Evolutionary conservation across 441 rosid species (phyloP), one percentile per base, ranked within the genome.

Genomic region (Populus trichocarpa): DNA sequence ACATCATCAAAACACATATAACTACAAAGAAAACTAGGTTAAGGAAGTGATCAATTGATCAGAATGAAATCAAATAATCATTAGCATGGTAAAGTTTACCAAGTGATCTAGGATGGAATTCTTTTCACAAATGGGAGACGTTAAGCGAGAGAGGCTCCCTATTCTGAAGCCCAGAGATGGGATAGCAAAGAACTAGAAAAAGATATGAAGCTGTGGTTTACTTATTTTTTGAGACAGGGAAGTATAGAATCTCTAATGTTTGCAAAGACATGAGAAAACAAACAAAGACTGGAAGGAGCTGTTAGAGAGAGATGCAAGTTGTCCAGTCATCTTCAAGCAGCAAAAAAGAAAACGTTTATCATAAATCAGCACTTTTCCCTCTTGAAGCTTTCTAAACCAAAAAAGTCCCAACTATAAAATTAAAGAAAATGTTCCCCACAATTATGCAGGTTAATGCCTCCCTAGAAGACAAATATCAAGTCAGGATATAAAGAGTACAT

Each of bases 1-100:
- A 69, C 64, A 63, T 77, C 78, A 81, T 83, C 81, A 83, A n/a
- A 26, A 32, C 50, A 50, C 28, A 79, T 38, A 64, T 53, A 67
- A 10, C 67, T 75, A 46, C 7, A 75, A 35, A 33, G 67, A 18
- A 35, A 81, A 75, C 25, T 64, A 57, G 4, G 77, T 13, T 65
- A 50, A 25, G n/a, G 57, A 61, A 8, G 13, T 63, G 28, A 3
- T 2, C 79, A 77, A 26, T 69, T 6, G 22, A 40, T 71, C 71
- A 71, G 50, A 77, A 13, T 12, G 61, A 16, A 18, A 1, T 53
- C 61, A 53, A 4, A 46, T 46, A 14, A 46, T 53, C 61, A 53
- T 53, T 16, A 53, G 61, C 61, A 16, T 53, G 61, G 57, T 53
- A 53, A 53, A 16, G 61, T 53, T 53, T 53, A 53, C 61, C 57